A percentile compares a stretch with the other conserved stretches of the same genome.
Evolutionary conservation across 306 rosid genomes (phyloP).

Genomic region (Corylus heterophylla): DNA sequence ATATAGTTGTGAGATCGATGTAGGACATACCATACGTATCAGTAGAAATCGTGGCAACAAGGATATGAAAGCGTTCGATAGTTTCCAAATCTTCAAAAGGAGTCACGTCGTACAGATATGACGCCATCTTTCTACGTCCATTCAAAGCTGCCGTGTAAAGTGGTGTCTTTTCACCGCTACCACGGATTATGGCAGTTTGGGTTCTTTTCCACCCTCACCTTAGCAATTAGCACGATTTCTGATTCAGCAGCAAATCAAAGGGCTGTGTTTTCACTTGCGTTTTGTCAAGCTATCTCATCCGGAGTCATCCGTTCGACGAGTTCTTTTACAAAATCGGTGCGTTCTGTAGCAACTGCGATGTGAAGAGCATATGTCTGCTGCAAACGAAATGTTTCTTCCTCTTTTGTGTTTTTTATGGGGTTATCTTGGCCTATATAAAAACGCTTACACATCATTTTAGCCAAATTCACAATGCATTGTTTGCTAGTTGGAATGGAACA

Average conservation of each 20-base stretch:
- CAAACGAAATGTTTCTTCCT: too few species aligned
- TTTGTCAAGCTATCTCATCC: background rate
- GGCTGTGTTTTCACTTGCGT: background rate
- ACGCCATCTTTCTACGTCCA: background rate
- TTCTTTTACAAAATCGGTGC: background rate
- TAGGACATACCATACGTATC: background rate
- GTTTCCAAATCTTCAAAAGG: background rate
- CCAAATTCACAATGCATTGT: too few species aligned
- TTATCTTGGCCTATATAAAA: too few species aligned
- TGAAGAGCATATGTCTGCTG: background rate
- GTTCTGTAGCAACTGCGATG: background rate
- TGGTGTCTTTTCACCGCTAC: background rate
- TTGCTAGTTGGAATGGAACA: too few species aligned
- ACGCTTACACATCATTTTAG: too few species aligned
- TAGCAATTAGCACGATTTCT: background rate
- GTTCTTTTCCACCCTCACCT: background rate
- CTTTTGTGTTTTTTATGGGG: too few species aligned
- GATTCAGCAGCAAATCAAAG: background rate
- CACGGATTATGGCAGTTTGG: background rate
- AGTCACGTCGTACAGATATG: constrained; percentile 1
- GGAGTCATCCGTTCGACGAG: background rate
- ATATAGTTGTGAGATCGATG: background rate
- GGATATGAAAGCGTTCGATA: background rate
- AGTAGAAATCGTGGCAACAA: constrained; percentile 1
- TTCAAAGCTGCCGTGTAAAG: constrained; percentile 4